phyloP scores from a whole-genome alignment of 345 rosid species.

The Gossypium longicalyx region DNA sequence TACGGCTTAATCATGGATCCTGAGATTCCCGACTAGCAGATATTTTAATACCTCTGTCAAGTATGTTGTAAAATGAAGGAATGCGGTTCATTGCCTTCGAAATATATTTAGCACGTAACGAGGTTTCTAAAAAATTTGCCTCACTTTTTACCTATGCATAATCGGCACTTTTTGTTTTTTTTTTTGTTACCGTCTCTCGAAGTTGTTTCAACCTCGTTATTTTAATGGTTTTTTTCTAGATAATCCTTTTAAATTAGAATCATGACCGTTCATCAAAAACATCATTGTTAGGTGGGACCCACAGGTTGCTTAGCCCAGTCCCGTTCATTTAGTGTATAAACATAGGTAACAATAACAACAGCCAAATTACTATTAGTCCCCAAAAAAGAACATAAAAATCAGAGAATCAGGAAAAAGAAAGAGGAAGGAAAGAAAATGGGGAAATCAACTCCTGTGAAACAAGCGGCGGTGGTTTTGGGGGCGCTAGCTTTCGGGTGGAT shows the following conservation, averaged over 20 bases:
- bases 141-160: too few species aligned
- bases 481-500: slow-evolving; percentile 75
- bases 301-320: not conserved
- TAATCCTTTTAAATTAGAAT: not conserved
- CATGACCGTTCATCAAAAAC: not conserved
- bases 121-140: too few species aligned
- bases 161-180: too few species aligned
- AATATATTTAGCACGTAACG: too few species aligned
- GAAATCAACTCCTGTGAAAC: slow-evolving; percentile 30
- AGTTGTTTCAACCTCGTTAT: too few species aligned
- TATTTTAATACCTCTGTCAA: not conserved
- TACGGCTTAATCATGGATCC: slow-evolving; percentile 8
- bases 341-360: not conserved
- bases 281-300: not conserved
- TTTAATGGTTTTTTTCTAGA: too few species aligned
- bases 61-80: too few species aligned
- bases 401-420: not conserved
- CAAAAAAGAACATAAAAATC: not conserved
- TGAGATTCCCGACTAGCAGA: not conserved
- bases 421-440: not conserved
- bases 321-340: not conserved
- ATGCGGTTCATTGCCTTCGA: not conserved
- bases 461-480: slow-evolving; percentile 59
- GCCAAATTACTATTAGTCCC: not conserved
- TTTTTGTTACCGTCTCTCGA: too few species aligned